These are phyloP conservation scores for Boechera retrofracta DNA, from an alignment of 345 rosid species.

Conservation along the genomic window DNA sequence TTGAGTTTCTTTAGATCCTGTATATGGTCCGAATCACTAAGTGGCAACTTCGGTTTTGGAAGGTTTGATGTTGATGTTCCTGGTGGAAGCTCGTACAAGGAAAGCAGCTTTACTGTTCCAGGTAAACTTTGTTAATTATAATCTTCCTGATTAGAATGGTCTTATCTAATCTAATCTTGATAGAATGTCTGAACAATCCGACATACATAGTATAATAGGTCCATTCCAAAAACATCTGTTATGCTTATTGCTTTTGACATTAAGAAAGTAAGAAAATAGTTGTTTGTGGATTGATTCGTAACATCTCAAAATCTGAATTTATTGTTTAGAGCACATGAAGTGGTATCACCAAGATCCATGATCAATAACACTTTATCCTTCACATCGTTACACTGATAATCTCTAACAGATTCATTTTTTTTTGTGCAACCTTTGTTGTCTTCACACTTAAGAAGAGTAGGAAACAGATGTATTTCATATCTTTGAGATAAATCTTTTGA, in stretches of 20 bases:
- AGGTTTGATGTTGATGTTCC: conserved; percentile 98
- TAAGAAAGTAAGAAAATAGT: background rate
- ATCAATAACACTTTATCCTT: background rate
- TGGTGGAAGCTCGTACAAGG: conserved; percentile 82
- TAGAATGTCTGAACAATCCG: background rate
- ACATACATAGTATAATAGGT: background rate
- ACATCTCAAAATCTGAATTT: background rate
- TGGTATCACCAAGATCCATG: conserved; percentile 6
- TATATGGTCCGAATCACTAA: background rate
- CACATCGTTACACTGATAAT: background rate
- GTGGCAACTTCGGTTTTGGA: background rate
- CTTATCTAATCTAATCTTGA: background rate
- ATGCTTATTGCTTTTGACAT: background rate
- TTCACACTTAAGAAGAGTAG: background rate
- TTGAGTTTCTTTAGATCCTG: background rate
- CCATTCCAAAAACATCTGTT: background rate
- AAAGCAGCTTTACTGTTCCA: conserved; percentile 89
- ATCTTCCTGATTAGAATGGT: background rate
- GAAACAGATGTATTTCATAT: conserved; percentile 7
- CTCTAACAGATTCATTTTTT: background rate
- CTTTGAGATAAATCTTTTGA: conserved; percentile 17
- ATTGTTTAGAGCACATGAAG: background rate
- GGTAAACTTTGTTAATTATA: conserved; percentile 50
- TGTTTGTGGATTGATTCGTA: background rate
- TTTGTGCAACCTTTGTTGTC: background rate